These are phyloP conservation scores for Anisodus acutangulus DNA, from an alignment of 257 asterid genomes.

Conservation along the genomic window DNA sequence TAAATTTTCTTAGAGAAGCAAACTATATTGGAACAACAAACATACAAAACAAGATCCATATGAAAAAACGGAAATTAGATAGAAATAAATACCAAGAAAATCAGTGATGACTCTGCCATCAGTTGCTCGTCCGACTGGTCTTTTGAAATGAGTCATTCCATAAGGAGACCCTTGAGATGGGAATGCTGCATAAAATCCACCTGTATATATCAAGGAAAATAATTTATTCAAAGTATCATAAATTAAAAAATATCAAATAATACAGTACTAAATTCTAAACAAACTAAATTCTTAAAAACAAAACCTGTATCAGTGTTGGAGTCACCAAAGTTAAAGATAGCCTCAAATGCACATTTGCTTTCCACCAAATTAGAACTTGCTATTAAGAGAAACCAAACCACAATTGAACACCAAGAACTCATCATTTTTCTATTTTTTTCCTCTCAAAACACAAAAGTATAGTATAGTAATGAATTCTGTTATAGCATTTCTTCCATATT, in stretches of 20 bases:
- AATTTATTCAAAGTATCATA: too few relatives aligned
- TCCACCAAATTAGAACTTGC: not conserved
- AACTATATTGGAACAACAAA: too few relatives aligned
- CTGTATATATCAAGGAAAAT: constrained; percentile 24
- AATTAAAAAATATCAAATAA: too few relatives aligned
- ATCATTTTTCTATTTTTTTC: not conserved
- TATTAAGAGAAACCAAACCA: not conserved
- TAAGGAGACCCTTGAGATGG: constrained; percentile 62
- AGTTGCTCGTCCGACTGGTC: constrained; percentile 72
- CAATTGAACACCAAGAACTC: not conserved
- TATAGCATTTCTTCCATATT: not conserved
- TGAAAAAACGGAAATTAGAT: not conserved
- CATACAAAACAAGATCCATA: too few relatives aligned
- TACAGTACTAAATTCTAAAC: too few relatives aligned
- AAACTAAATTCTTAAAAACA: too few relatives aligned
- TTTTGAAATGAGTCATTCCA: constrained; percentile 83
- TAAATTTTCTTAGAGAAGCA: too few relatives aligned
- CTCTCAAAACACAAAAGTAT: not conserved
- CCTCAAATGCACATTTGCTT: constrained; percentile 54
- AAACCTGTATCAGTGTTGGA: constrained; percentile 63
- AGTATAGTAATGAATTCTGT: not conserved
- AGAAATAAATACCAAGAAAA: constrained; percentile 63
- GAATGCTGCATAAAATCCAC: constrained; percentile 83
- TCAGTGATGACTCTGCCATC: constrained; percentile 82
- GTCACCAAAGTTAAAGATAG: constrained; percentile 81